A percentile compares a stretch with the other conserved stretches of the same genome.
Conservation (phyloP, 2,329 filamentous ascomycete species). For the Shiraia sp. region DNA sequence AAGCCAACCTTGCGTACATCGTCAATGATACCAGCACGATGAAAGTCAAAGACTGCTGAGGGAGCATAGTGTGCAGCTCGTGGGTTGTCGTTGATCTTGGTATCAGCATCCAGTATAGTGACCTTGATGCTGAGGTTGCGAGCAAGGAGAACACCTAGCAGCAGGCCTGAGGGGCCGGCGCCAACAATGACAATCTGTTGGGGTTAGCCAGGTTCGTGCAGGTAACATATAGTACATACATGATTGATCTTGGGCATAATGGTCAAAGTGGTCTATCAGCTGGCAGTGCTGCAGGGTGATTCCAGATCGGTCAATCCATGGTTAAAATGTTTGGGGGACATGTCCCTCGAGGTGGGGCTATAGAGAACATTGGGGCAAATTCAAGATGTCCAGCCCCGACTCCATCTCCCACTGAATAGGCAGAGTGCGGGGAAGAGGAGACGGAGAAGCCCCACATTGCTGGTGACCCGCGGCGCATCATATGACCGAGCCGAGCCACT, state of each 20-base stretch:
- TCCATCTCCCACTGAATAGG: slow-evolving; percentile 4
- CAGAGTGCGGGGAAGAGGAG: slow-evolving; percentile 19
- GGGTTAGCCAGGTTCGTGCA: slow-evolving; percentile 7
- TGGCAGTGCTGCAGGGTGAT: slow-evolving; percentile 11
- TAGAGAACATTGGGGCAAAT: slow-evolving; percentile 6
- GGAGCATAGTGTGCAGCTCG: slow-evolving; percentile 66
- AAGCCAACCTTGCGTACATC: slow-evolving; percentile 52
- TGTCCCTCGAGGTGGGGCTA: slow-evolving; percentile 21
- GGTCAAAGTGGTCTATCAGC: slow-evolving; percentile 1
- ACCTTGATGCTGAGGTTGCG: slow-evolving; percentile 56
- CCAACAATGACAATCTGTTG: slow-evolving; percentile 35
- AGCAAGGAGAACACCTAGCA: slow-evolving; percentile 54
- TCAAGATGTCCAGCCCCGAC: slow-evolving; percentile 10
- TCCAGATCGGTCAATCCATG: slow-evolving; percentile 1
- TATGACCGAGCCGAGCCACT: slow-evolving; percentile 4
- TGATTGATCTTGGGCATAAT: slow-evolving; percentile 38
- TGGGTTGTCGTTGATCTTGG: slow-evolving; percentile 61
- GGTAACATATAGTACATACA: slow-evolving; percentile 16
- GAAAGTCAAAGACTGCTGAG: slow-evolving; percentile 61
- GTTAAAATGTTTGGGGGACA: slow-evolving; percentile 5
- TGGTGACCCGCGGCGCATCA: slow-evolving; percentile 10
- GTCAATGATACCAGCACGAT: slow-evolving; percentile 63
- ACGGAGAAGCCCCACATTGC: slow-evolving; percentile 17
- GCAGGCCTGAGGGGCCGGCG: slow-evolving; percentile 40
- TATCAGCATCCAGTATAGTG: slow-evolving; percentile 59